Conservation (phyloP, 805 yeast genomes). For the Huiozyma sinensis region DNA sequence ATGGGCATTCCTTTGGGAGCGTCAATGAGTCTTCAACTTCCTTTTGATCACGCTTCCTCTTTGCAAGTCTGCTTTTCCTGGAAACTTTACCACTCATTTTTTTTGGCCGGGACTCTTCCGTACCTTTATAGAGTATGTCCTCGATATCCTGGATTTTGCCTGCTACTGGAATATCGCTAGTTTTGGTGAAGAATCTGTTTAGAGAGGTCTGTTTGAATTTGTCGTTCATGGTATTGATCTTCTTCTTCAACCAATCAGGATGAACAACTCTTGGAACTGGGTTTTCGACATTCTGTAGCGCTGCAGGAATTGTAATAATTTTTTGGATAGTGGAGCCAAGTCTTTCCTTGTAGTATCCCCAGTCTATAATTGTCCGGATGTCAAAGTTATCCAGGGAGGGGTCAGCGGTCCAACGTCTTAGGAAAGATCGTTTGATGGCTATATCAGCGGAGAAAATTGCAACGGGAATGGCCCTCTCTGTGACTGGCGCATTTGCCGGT, state of each 20-base stretch:
- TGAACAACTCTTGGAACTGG: constrained; percentile 93
- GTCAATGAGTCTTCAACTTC: constrained; percentile 38
- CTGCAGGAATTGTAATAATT: constrained; percentile 95
- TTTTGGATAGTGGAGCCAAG: constrained; percentile 89
- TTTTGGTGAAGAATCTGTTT: constrained; percentile 41
- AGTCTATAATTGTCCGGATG: constrained; percentile 81
- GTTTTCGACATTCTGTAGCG: constrained; percentile 72
- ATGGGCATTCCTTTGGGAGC: constrained; percentile 41
- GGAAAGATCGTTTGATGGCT: constrained; percentile 54
- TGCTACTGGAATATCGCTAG: constrained; percentile 32
- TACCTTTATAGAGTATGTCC: constrained; percentile 40
- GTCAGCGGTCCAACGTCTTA: constrained; percentile 82
- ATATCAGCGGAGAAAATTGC: constrained; percentile 84
- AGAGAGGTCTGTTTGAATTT: constrained; percentile 63
- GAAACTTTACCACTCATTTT: constrained; percentile 30
- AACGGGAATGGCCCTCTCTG: constrained; percentile 94
- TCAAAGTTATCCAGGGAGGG: constrained; percentile 69
- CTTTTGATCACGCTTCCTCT: constrained; percentile 25
- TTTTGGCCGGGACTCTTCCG: constrained; percentile 18
- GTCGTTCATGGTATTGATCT: constrained; percentile 50
- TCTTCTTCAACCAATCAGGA: constrained; percentile 82
- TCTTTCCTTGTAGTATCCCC: constrained; percentile 88
- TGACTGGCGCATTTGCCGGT: constrained; percentile 80
- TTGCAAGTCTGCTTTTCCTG: constrained; percentile 23
- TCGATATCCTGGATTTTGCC: constrained; percentile 57